Conservation (phyloP, 192 early-diverging fungal genomes). For the Gamsiella multidivaricata region DNA sequence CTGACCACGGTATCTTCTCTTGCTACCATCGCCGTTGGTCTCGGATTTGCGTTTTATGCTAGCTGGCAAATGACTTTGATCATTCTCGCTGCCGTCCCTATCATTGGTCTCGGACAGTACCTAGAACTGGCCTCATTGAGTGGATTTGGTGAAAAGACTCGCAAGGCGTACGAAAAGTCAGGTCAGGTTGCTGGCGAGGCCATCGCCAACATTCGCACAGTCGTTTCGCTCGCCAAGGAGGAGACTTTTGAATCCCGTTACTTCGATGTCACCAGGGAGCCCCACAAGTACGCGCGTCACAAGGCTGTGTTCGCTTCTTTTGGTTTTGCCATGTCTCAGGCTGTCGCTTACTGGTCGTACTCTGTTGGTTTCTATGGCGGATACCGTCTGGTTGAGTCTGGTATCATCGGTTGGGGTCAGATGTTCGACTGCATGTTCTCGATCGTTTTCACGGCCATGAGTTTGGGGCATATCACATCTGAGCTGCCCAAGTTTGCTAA, state of each 20-base stretch:
- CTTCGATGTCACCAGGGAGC: conserved; percentile 66
- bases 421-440: conserved; percentile 82
- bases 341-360: conserved; percentile 78
- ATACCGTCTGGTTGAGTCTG: conserved; percentile 66
- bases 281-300: conserved; percentile 73
- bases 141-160: conserved; percentile 73
- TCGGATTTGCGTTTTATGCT: conserved; percentile 73
- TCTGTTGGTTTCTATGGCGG: conserved; percentile 82
- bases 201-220: conserved; percentile 87
- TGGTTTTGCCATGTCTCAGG: conserved; percentile 82
- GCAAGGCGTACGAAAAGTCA: conserved; percentile 79
- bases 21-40: conserved; percentile 48
- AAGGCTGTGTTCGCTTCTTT: conserved; percentile 75
- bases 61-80: conserved; percentile 90
- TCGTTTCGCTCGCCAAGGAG: conserved; percentile 82
- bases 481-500: conserved; percentile 83
- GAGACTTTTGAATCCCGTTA: conserved; percentile 76
- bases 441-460: conserved; percentile 77
- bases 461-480: conserved; percentile 71
- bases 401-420: conserved; percentile 51
- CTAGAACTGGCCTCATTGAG: conserved; percentile 63
- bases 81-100: conserved; percentile 68
- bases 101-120: conserved; percentile 63
- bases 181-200: conserved; percentile 89
- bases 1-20: conserved; percentile 59